Conservation (phyloP, 2,329 filamentous ascomycete species). For the Cylindrodendrum hubeiense region DNA sequence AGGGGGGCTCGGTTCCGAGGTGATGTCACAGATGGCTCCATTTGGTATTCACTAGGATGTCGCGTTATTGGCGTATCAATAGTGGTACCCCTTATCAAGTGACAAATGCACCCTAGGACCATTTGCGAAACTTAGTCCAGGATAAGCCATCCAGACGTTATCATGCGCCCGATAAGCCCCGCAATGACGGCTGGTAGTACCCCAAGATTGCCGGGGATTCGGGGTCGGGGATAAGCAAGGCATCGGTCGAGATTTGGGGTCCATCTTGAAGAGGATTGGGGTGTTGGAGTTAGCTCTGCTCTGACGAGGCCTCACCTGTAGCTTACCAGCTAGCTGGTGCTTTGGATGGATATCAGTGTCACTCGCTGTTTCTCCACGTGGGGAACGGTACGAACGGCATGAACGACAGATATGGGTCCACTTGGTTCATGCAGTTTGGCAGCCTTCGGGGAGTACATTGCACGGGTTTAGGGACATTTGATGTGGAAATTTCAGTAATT, state of each 20-base stretch:
- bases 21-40: not conserved
- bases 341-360: not conserved
- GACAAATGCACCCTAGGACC: not conserved
- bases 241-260: not conserved
- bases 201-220: conserved; percentile 14
- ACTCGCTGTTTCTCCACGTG: not conserved
- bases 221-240: not conserved
- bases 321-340: not conserved
- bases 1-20: not conserved
- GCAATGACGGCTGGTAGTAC: not conserved
- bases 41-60: not conserved
- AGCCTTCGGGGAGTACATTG: not conserved
- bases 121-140: conserved; percentile 9
- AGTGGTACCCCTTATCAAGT: not conserved
- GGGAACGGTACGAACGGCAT: not conserved
- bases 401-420: not conserved
- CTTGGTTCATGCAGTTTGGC: not conserved
- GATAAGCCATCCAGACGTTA: not conserved
- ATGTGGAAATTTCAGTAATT: not conserved
- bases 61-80: not conserved
- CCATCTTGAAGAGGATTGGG: not conserved
- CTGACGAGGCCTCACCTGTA: not conserved
- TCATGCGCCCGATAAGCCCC: conserved; percentile 4
- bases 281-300: conserved; percentile 1
- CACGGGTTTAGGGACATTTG: too few relatives aligned